phyloP scores from a whole-genome alignment of 208 protist genomes.

The Paratrypanosoma confusum region DNA sequence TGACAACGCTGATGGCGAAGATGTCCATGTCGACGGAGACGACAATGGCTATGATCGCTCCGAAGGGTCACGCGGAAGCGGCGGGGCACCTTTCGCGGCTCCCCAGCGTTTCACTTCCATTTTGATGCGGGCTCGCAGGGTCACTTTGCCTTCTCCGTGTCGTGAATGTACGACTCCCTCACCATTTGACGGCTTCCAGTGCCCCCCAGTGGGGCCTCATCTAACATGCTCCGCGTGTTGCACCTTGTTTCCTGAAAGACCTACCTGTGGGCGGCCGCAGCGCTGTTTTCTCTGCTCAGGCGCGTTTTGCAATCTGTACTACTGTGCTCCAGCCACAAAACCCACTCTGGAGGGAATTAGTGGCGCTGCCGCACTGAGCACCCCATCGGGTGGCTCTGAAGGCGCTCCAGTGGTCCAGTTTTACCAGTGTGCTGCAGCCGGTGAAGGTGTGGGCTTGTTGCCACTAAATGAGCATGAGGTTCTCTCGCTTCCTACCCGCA shows the following conservation, averaged over 20 bases:
- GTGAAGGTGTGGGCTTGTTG: background rate
- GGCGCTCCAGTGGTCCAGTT: no score
- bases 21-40: constrained; percentile 2
- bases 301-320: constrained; percentile 76
- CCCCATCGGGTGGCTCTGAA: no score
- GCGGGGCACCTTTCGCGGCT: background rate
- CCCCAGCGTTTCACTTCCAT: background rate
- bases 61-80: constrained; percentile 1
- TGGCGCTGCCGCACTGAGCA: no score
- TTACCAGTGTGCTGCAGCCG: no score
- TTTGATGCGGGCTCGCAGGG: background rate
- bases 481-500: constrained; percentile 20
- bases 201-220: constrained; percentile 34
- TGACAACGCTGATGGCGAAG: constrained; percentile 4
- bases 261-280: constrained; percentile 58
- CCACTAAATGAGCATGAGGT: constrained; percentile 2
- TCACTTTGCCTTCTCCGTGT: constrained; percentile 12
- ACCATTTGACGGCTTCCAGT: constrained; percentile 52
- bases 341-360: no score
- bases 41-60: constrained; percentile 4
- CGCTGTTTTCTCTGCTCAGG: constrained; percentile 63
- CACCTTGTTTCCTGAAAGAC: constrained; percentile 51
- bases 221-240: constrained; percentile 31
- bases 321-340: no score
- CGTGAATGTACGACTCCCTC: constrained; percentile 39